phyloP scores from a whole-genome alignment of 768 basidiomycete genomes.

The Boletus pseudo-olivaceus region DNA sequence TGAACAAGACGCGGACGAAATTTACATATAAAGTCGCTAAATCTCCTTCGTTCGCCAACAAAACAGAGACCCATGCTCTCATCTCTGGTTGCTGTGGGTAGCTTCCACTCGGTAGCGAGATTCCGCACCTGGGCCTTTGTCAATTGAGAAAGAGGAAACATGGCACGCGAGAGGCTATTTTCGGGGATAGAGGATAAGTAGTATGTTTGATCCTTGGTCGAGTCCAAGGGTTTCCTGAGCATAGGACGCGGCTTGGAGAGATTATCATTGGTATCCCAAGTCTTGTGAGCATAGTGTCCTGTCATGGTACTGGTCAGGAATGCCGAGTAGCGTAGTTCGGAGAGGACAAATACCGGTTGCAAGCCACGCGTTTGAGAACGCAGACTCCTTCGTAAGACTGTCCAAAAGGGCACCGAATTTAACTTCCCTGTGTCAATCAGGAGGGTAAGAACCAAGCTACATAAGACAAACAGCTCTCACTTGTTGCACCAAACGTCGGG shows the following conservation, averaged over 20 bases:
- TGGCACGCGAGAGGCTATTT: constrained; percentile 54
- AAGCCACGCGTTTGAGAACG: constrained; percentile 53
- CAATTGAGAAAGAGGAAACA: constrained; percentile 73
- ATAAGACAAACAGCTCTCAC: constrained; percentile 34
- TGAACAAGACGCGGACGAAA: constrained; percentile 1
- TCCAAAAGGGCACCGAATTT: constrained; percentile 87
- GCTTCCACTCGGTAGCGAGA: constrained; percentile 55
- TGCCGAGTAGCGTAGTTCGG: neutral
- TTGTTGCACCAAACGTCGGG: constrained; percentile 92
- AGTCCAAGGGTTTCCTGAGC: constrained; percentile 54
- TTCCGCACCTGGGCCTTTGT: constrained; percentile 71
- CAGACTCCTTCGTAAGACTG: constrained; percentile 40
- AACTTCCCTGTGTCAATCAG: constrained; percentile 57
- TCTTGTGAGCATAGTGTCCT: constrained; percentile 87
- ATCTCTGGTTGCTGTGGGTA: constrained; percentile 70
- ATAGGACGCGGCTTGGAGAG: constrained; percentile 38
- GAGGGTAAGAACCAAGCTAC: neutral
- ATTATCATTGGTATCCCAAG: constrained; percentile 36
- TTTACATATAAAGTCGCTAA: constrained; percentile 71
- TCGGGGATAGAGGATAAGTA: constrained; percentile 82
- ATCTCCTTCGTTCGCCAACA: constrained; percentile 75
- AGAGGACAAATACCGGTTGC: constrained; percentile 63
- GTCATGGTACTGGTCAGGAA: constrained; percentile 1
- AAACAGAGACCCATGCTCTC: constrained; percentile 98
- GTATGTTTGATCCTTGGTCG: constrained; percentile 85